Evolutionary conservation across 352 stramenopile species (phyloP), one percentile per base, ranked within the genome.

Genomic region (Globisporangium acanthophoron): DNA sequence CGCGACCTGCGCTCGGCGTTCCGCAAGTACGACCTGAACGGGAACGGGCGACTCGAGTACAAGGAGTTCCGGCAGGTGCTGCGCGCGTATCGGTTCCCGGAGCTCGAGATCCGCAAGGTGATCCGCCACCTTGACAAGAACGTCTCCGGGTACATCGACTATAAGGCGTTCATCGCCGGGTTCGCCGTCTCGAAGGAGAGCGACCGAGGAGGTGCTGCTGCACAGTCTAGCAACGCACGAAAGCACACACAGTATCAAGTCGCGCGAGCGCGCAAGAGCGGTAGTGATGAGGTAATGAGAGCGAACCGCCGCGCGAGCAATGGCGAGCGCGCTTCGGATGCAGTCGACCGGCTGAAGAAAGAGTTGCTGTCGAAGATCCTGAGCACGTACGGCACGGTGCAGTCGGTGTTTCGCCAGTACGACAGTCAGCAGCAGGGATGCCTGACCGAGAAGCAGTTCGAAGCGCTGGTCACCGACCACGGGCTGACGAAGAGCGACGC

Each of bases 81-180:
- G 24, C 84, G 84, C 56, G 59, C 64, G 0, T 88, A 87, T 53
- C 72, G 76, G 18, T 72, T 90, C 20, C 67, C 71, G 0, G 80
- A 90, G 48, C 62, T 70, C 27, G 80, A 90, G 48, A 90, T 90
- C 27, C 75, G 76, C 41, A 84, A 84, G 58, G 77, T 90, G 35
- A 88, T 90, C 64, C 77, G 80, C 15, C 80, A 88, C 47, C 51
- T 90, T 29, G 80, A 90, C 59, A 64, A 59, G 11, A 65, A 84
- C 27, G 80, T 90, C 12, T 88, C 76, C 0, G 80, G 80, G 0
- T 90, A 76, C 24, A 90, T 90, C 48, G 80, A 90, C 60, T 90
- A 90, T 55, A 79, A 80, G 35, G 70, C 85, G 52, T 90, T 90
- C 54, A 75, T 87, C 43, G 55, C 75, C 16, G 71, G 68, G 3